These are phyloP conservation scores for Ustilago hordei DNA, from an alignment of 1,284 basidiomycete species.

Conservation along the genomic window DNA sequence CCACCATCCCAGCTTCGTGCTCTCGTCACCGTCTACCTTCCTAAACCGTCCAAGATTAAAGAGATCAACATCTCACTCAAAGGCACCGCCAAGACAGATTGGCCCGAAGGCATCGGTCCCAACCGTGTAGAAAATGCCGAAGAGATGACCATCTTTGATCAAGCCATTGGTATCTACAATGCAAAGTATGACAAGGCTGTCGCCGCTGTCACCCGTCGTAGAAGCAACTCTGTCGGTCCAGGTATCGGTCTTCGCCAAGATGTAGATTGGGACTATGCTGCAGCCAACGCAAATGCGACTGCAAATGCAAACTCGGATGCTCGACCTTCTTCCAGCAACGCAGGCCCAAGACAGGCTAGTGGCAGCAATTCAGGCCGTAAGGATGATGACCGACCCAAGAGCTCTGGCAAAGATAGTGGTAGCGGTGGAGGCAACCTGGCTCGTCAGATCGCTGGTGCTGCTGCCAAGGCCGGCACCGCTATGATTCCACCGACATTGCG, in stretches of 20 bases:
- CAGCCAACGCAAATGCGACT: slow-evolving; percentile 14
- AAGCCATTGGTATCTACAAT: slow-evolving; percentile 79
- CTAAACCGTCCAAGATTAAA: slow-evolving; percentile 86
- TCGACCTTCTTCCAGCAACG: neutral
- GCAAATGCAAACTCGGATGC: neutral
- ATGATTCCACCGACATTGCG: slow-evolving; percentile 58
- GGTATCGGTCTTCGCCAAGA: slow-evolving; percentile 73
- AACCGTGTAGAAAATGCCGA: slow-evolving; percentile 83
- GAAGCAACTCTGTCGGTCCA: slow-evolving; percentile 84
- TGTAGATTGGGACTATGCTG: slow-evolving; percentile 70
- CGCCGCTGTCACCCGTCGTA: slow-evolving; percentile 2
- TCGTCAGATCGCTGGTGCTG: slow-evolving; percentile 52
- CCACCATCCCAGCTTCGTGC: slow-evolving; percentile 86
- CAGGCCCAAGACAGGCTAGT: slow-evolving; percentile 8
- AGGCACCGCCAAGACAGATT: slow-evolving; percentile 77
- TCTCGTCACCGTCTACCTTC: slow-evolving; percentile 82
- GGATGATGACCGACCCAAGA: slow-evolving; percentile 28
- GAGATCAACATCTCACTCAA: slow-evolving; percentile 84
- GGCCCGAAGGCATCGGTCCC: slow-evolving; percentile 89
- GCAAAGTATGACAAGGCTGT: slow-evolving; percentile 38
- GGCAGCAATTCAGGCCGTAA: slow-evolving; percentile 9
- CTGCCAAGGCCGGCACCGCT: slow-evolving; percentile 59
- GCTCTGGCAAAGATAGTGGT: slow-evolving; percentile 10
- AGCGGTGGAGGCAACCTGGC: slow-evolving; percentile 47
- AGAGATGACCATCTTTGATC: slow-evolving; percentile 81